Percentiles rank a stretch among this genome's conserved stretches.
Evolutionary conservation across 2,329 filamentous ascomycete species (phyloP).

Genomic region (Fusarium nodosum): DNA sequence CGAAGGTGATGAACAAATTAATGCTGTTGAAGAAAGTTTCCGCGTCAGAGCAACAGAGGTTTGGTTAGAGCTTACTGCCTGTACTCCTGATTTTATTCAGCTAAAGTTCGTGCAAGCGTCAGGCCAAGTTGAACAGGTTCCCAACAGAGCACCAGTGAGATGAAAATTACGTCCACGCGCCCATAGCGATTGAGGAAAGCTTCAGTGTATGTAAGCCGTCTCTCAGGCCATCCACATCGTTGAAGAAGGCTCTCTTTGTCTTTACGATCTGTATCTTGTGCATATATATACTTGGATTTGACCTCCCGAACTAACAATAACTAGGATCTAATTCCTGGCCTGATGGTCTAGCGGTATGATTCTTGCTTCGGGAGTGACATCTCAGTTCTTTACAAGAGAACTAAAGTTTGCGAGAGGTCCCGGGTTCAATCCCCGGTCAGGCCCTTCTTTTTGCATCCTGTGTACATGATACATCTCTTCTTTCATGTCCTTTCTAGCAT

Average conservation of each 20-base stretch:
- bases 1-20: background rate
- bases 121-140: background rate
- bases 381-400: constrained; percentile 17
- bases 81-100: background rate
- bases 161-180: accelerated
- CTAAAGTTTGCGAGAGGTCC: constrained; percentile 59
- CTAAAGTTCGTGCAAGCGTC: background rate
- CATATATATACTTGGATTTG: accelerated
- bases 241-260: background rate
- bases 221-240: background rate
- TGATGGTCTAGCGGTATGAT: constrained; percentile 42
- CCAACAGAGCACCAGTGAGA: background rate
- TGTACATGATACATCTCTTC: background rate
- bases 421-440: constrained; percentile 63
- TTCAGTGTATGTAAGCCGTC: accelerated
- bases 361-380: constrained; percentile 41
- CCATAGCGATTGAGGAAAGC: background rate
- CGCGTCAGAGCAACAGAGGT: too few species aligned
- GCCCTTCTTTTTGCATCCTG: constrained; percentile 46
- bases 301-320: background rate
- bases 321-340: constrained; percentile 36
- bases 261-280: too few species aligned
- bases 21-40: background rate
- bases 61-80: background rate
- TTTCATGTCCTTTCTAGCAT: background rate